Base-by-base conservation (phyloP, 2,329 filamentous ascomycete genomes). In the Aschersonia sp. region DNA sequence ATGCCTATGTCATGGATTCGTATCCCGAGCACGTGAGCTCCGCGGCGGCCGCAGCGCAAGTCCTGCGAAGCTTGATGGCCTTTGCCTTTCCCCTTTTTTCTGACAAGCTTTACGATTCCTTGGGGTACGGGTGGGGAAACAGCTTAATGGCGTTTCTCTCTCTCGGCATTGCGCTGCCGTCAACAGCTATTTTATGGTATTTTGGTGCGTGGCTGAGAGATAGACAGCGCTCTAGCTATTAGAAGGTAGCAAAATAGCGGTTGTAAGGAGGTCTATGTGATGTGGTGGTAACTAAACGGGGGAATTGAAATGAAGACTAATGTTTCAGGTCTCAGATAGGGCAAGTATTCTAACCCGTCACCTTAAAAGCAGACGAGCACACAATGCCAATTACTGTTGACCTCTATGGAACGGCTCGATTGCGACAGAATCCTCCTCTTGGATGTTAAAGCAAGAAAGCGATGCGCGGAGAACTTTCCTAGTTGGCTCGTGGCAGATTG, bases 1-100 rank as follows among this genome's bases (percentile, higher is more conserved):
- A 57, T 10, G 66, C 65, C 71, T 44, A 48, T 29, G 56, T 70
- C 7, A 65, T 73, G 6, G 69, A 73, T 41, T 56, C 61, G 1
- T 77, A 74, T 50, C 61, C 65, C 0, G 65, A 70, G 3, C 67
- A 74, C 52, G 67, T 69, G 0, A 68, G 66, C 1, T 70, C 66
- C 32, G 73, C 73, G 0, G 61, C 69, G 20, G 71, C 70, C 2
- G 73, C 72, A 1, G 52, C 59, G 30, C 70, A 70, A 49, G 69
- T 76, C 45, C 52, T 71, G 57, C 6, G 46, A 30, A 70, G 64
- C 20, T 52, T 74, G 45, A 58, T 62, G 6, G 71, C 67, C 1
- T 73, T 73, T 52, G 53, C 62, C 4, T 74, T 74, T 46, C 71
- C 72, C 1, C 55, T 74, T 1, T 73, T 73, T 53, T 67, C 66